Conservation (phyloP, 164 flowering plant genomes). For the Macadamia integrifolia region DNA sequence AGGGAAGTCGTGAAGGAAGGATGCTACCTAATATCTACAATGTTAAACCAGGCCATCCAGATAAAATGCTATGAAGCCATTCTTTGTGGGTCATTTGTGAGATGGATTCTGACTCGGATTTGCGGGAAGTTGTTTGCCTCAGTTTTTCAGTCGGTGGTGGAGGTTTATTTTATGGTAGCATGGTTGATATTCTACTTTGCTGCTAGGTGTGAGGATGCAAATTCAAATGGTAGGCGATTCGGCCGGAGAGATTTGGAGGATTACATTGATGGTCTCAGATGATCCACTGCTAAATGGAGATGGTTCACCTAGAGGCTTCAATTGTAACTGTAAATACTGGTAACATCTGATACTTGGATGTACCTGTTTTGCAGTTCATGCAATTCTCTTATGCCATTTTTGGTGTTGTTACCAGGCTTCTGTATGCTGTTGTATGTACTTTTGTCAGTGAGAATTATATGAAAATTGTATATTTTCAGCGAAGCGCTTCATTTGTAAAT, state of each 20-base stretch:
- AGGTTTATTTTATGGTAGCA: constrained; percentile 87
- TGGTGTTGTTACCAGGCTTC: constrained; percentile 17
- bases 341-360: constrained; percentile 27
- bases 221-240: constrained; percentile 56
- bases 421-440: not conserved
- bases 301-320: constrained; percentile 16
- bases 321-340: constrained; percentile 27
- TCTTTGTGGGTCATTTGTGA: constrained; percentile 52
- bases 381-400: constrained; percentile 6
- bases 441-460: not conserved
- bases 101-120: constrained; percentile 40
- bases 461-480: not conserved
- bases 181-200: constrained; percentile 85
- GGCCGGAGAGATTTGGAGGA: constrained; percentile 75
- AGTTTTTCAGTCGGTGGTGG: constrained; percentile 55
- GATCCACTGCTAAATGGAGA: constrained; percentile 18
- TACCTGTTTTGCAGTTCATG: constrained; percentile 15
- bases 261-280: constrained; percentile 53
- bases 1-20: constrained; percentile 84
- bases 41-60: constrained; percentile 66
- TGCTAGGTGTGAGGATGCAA: constrained; percentile 60
- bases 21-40: constrained; percentile 53
- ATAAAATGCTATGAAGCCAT: constrained; percentile 69
- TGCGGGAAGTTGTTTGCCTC: constrained; percentile 49
- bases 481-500: not conserved